These are phyloP conservation scores for Ganoderma resinaceum DNA, from an alignment of 1,284 basidiomycete species.

Conservation along the genomic window DNA sequence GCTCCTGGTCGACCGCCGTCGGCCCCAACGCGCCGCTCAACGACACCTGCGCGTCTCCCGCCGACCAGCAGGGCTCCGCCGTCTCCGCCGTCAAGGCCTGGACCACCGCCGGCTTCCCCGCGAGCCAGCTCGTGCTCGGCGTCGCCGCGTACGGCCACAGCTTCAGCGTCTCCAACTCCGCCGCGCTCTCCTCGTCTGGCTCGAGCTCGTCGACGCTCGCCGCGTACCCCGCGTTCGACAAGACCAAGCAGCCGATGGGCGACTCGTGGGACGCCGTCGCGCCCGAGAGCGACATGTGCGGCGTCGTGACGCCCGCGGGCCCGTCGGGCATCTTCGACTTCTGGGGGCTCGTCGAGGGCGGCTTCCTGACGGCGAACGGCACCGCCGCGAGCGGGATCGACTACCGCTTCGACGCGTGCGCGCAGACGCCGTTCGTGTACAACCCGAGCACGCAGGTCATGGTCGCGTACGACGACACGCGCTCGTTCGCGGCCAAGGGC, in stretches of 20 bases:
- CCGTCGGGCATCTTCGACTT: conserved; percentile 49
- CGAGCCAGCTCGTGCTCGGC: conserved; percentile 68
- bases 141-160: conserved; percentile 64
- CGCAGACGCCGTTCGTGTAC: conserved; percentile 58
- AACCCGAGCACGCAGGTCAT: conserved; percentile 45
- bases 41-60: conserved; percentile 61
- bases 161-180: conserved; percentile 44
- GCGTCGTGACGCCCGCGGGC: conserved; percentile 39
- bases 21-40: conserved; percentile 78
- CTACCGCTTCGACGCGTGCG: conserved; percentile 53
- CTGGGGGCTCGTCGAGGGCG: conserved; percentile 48
- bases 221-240: conserved; percentile 48
- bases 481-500: conserved; percentile 60
- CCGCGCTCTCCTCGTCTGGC: conserved; percentile 39
- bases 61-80: conserved; percentile 67
- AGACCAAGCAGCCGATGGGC: conserved; percentile 45
- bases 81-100: conserved; percentile 67
- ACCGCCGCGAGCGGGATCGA: conserved; percentile 46
- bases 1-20: conserved; percentile 51
- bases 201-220: conserved; percentile 33
- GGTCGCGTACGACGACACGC: conserved; percentile 50
- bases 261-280: conserved; percentile 48
- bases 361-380: conserved; percentile 48
- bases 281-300: conserved; percentile 47
- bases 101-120: conserved; percentile 69